Percentiles rank a stretch among this genome's conserved stretches.
Conservation (phyloP, 1,284 basidiomycete genomes). For the Apiotrichum veenhuisii region DNA sequence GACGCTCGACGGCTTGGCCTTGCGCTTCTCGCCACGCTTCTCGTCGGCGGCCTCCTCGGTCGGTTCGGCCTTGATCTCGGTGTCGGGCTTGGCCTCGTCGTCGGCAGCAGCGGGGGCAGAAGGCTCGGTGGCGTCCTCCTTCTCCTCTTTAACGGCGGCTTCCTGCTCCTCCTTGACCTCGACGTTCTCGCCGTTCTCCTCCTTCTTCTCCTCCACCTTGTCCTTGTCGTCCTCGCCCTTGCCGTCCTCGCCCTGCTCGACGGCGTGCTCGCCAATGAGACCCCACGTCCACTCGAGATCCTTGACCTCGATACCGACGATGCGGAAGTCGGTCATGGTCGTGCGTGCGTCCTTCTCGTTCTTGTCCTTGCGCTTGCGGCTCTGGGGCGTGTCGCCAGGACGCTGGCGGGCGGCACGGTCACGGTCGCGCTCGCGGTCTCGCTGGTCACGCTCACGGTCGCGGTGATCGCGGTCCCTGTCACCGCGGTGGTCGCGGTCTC, state of each 20-base stretch:
- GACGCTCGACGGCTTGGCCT: slow-evolving; percentile 43
- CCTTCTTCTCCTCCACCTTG: slow-evolving; percentile 19
- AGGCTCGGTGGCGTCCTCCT: slow-evolving; percentile 8
- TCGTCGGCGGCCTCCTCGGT: slow-evolving; percentile 14
- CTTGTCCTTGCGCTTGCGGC: slow-evolving; percentile 23
- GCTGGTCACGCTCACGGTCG: slow-evolving; percentile 6
- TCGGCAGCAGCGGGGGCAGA: neutral
- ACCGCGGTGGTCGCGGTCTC: slow-evolving; percentile 6
- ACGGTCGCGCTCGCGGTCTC: slow-evolving; percentile 5
- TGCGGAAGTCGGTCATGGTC: slow-evolving; percentile 93
- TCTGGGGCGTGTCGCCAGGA: slow-evolving; percentile 18
- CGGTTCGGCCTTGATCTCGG: slow-evolving; percentile 14
- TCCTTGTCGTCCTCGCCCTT: slow-evolving; percentile 12
- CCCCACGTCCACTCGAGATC: slow-evolving; percentile 52
- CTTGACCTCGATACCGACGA: slow-evolving; percentile 75
- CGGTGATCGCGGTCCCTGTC: slow-evolving; percentile 1
- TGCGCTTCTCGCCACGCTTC: slow-evolving; percentile 46
- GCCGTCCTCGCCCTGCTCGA: slow-evolving; percentile 17
- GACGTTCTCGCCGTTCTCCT: slow-evolving; percentile 14
- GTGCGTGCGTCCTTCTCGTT: slow-evolving; percentile 59
- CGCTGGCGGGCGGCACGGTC: slow-evolving; percentile 9
- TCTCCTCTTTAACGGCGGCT: slow-evolving; percentile 20
- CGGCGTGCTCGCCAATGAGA: slow-evolving; percentile 29
- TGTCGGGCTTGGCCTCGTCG: neutral
- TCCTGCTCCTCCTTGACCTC: slow-evolving; percentile 15